phyloP scores from a whole-genome alignment of 2,329 filamentous ascomycete genomes.

The Neobulgaria alba region DNA sequence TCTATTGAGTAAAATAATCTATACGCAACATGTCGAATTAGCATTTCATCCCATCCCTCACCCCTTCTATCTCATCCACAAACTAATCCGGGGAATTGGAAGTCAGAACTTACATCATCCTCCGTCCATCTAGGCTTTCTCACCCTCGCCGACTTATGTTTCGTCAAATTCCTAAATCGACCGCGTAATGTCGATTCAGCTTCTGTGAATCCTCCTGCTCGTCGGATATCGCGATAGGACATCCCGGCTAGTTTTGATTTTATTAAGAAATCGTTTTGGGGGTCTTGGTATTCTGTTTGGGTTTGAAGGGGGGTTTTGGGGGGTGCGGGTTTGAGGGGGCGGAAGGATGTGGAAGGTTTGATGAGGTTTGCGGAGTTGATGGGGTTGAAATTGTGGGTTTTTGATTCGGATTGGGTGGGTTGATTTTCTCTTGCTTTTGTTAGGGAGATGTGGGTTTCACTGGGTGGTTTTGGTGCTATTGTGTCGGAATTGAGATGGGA shows the following conservation, averaged over 20 bases:
- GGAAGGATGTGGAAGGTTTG: background rate
- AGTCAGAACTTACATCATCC: conserved; percentile 48
- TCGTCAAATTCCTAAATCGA: conserved; percentile 56
- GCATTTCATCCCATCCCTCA: background rate
- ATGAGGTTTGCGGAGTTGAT: background rate
- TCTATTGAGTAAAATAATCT: conserved; percentile 38
- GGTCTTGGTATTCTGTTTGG: conserved; percentile 18
- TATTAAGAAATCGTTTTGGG: conserved; percentile 43
- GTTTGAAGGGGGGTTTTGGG: conserved; percentile 13
- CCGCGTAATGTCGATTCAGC: conserved; percentile 68
- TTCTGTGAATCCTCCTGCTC: conserved; percentile 45
- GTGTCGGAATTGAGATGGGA: conserved; percentile 5
- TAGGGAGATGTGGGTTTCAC: background rate
- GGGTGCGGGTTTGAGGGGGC: conserved; percentile 9
- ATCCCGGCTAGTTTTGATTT: conserved; percentile 45
- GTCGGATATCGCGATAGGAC: conserved; percentile 58
- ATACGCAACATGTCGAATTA: background rate
- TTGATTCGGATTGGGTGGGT: background rate
- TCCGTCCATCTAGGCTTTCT: conserved; percentile 57
- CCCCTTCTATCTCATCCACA: background rate
- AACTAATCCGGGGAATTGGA: background rate
- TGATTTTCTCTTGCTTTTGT: background rate
- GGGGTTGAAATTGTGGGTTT: background rate
- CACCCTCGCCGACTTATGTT: conserved; percentile 51
- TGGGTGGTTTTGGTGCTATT: conserved; percentile 9